A percentile compares a stretch with the other conserved stretches of the same genome.
phyloP scores from a whole-genome alignment of 148 eudicot genomes.

The Tetragonia tetragonoides region DNA sequence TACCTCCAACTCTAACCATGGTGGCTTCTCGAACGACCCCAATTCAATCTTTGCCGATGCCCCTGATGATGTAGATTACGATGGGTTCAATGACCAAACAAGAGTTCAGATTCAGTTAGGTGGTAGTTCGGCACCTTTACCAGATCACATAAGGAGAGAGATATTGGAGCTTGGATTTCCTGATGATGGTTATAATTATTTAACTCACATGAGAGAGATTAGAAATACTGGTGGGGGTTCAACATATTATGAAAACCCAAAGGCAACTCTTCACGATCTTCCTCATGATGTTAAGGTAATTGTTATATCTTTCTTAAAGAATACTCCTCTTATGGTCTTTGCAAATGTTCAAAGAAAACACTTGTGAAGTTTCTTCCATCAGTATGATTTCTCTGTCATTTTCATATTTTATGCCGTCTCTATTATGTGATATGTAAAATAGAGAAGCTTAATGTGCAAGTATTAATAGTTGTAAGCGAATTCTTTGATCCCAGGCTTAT shows the following conservation, averaged over 20 bases:
- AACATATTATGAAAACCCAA: slow-evolving; percentile 61
- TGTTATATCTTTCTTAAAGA: slow-evolving; percentile 1
- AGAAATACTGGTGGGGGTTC: slow-evolving; percentile 79
- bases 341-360: background rate
- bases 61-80: slow-evolving; percentile 47
- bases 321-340: background rate
- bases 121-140: slow-evolving; percentile 30
- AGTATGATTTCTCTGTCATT: background rate
- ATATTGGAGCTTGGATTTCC: slow-evolving; percentile 92
- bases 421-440: background rate
- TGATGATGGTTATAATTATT: slow-evolving; percentile 94
- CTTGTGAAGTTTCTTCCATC: background rate
- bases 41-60: slow-evolving; percentile 63
- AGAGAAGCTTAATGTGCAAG: background rate
- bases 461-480: slow-evolving; percentile 1
- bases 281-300: slow-evolving; percentile 80
- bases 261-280: slow-evolving; percentile 58
- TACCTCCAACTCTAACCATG: slow-evolving; percentile 12
- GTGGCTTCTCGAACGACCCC: slow-evolving; percentile 25
- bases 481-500: slow-evolving; percentile 58
- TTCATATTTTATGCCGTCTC: background rate
- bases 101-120: background rate
- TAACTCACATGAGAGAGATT: slow-evolving; percentile 83
- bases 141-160: slow-evolving; percentile 72
- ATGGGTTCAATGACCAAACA: slow-evolving; percentile 14